Conservation (phyloP, 257 asterid species). For the Penstemon barbatus region DNA sequence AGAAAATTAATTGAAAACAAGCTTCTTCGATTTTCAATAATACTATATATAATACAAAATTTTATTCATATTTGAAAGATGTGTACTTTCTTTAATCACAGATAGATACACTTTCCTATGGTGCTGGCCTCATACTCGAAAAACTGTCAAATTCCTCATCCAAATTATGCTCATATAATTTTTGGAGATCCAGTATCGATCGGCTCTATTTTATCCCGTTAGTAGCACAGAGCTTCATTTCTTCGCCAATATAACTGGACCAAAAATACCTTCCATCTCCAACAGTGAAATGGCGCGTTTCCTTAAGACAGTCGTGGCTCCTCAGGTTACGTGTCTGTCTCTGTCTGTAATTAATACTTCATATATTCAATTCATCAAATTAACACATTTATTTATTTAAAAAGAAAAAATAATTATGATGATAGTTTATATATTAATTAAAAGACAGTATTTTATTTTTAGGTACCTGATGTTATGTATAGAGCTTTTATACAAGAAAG, state of each 20-base stretch:
- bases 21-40: background rate
- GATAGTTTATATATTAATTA: too few relatives aligned
- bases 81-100: constrained; percentile 15
- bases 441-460: too few relatives aligned
- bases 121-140: constrained; percentile 47
- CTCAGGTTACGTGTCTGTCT: constrained; percentile 16
- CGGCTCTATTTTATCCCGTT: constrained; percentile 43
- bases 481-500: too few relatives aligned
- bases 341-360: too few relatives aligned
- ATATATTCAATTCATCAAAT: too few relatives aligned
- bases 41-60: background rate
- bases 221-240: constrained; percentile 51
- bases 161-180: constrained; percentile 51
- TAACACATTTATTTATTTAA: too few relatives aligned
- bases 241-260: too few relatives aligned
- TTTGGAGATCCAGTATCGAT: constrained; percentile 53
- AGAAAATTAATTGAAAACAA: background rate
- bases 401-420: too few relatives aligned
- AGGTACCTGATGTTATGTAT: too few relatives aligned
- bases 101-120: constrained; percentile 55
- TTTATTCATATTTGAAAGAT: background rate
- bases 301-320: constrained; percentile 24
- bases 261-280: constrained; percentile 29
- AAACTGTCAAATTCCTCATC: constrained; percentile 40
- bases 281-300: constrained; percentile 29